Conservation (phyloP, 768 basidiomycete genomes). For the Mycena metata region DNA sequence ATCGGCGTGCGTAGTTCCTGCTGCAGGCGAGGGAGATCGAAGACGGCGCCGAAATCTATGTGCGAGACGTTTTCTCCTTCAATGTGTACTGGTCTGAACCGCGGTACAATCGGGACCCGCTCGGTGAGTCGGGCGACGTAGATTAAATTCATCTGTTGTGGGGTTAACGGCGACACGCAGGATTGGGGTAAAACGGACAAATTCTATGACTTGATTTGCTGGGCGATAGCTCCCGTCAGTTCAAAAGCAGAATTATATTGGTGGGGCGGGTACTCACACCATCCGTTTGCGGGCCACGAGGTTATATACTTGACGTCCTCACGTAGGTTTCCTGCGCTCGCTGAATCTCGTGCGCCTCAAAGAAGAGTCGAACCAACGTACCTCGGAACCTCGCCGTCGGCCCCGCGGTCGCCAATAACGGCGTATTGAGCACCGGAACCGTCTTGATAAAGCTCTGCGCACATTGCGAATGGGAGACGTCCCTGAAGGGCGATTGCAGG, state of each 20-base stretch:
- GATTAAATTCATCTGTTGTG: constrained; percentile 48
- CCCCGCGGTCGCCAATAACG: no score
- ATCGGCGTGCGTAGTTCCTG: constrained; percentile 45
- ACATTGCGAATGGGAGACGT: no score
- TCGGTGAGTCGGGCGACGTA: constrained; percentile 50
- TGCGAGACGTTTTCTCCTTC: constrained; percentile 35
- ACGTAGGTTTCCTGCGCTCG: constrained; percentile 55
- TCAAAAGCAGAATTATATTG: constrained; percentile 12
- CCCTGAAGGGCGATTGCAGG: no score
- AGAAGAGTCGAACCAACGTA: no score
- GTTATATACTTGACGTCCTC: constrained; percentile 61
- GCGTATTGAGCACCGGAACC: no score
- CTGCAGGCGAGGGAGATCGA: constrained; percentile 50
- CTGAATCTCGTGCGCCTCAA: no score
- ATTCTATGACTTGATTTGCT: constrained; percentile 31
- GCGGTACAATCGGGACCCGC: constrained; percentile 53
- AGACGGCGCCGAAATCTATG: constrained; percentile 49
- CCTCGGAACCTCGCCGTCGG: no score
- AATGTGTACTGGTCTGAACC: constrained; percentile 49
- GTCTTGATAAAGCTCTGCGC: no score
- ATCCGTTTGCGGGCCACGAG: constrained; percentile 61
- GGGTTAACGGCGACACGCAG: not conserved
- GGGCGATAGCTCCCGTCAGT: not conserved
- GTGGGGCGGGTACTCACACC: constrained; percentile 62
- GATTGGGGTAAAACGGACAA: not conserved